A percentile compares a stretch with the other conserved stretches of the same genome.
phyloP scores from a whole-genome alignment of 371 early-diverging fungal species.

The Mucor mucedo region DNA sequence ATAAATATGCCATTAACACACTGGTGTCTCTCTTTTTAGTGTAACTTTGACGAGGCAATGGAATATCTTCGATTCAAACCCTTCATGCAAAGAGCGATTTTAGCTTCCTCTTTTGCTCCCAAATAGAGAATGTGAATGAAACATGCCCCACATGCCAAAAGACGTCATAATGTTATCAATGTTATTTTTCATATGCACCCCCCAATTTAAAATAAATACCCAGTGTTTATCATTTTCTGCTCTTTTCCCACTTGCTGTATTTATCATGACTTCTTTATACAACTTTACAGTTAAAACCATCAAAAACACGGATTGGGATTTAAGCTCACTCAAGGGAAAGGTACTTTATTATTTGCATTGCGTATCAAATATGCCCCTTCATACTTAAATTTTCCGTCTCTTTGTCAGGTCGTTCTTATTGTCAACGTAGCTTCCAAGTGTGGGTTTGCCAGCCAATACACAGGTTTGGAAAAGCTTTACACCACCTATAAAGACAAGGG shows the following conservation, averaged over 20 bases:
- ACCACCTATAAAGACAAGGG: constrained; percentile 82
- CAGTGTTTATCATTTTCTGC: background rate
- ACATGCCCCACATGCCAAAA: background rate
- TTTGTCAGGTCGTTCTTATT: constrained; percentile 75
- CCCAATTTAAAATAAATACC: background rate
- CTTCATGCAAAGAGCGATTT: constrained; percentile 58
- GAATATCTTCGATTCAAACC: constrained; percentile 51
- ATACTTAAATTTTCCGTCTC: background rate
- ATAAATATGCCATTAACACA: background rate
- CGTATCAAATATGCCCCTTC: background rate
- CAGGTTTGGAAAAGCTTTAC: constrained; percentile 80
- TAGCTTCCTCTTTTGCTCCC: constrained; percentile 46
- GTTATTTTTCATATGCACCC: background rate
- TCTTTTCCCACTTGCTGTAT: background rate
- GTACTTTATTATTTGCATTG: constrained; percentile 17
- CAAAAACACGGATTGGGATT: constrained; percentile 48
- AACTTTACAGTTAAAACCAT: constrained; percentile 51
- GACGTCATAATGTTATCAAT: background rate
- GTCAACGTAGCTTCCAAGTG: constrained; percentile 98
- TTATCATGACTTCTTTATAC: constrained; percentile 28
- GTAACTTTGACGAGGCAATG: constrained; percentile 62
- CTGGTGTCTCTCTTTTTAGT: constrained; percentile 33
- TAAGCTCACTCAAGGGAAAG: constrained; percentile 45
- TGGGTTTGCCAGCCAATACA: constrained; percentile 91
- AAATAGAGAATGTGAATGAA: background rate